phyloP scores from a whole-genome alignment of 148 eudicot species.

The Salicornia ramosissima region DNA sequence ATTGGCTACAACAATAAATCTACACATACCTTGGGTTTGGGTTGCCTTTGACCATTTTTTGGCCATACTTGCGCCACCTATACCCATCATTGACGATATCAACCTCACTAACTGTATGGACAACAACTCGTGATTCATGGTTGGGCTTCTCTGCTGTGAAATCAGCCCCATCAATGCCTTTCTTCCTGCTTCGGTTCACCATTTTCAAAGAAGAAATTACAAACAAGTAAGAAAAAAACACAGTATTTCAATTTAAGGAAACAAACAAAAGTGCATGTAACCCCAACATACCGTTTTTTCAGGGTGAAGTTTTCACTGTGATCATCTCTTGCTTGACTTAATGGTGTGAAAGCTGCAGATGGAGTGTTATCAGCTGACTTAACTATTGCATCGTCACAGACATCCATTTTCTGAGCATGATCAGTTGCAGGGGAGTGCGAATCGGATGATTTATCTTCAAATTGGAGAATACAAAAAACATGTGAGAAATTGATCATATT shows the following conservation, averaged over 20 bases:
- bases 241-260: neutral
- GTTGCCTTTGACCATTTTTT: slow-evolving; percentile 89
- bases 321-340: slow-evolving; percentile 36
- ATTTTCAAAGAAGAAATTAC: slow-evolving; percentile 3
- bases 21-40: slow-evolving; percentile 71
- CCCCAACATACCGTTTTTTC: slow-evolving; percentile 63
- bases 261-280: neutral
- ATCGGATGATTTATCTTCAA: slow-evolving; percentile 39
- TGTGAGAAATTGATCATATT: slow-evolving; percentile 2
- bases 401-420: slow-evolving; percentile 28
- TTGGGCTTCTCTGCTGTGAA: slow-evolving; percentile 34
- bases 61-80: slow-evolving; percentile 99
- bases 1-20: neutral
- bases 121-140: slow-evolving; percentile 54
- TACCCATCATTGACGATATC: slow-evolving; percentile 86
- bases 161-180: slow-evolving; percentile 34
- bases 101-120: slow-evolving; percentile 69
- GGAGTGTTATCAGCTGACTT: slow-evolving; percentile 20
- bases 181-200: slow-evolving; percentile 45
- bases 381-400: slow-evolving; percentile 29
- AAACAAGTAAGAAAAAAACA: neutral
- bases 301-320: slow-evolving; percentile 29
- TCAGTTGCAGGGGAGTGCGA: slow-evolving; percentile 30
- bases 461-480: slow-evolving; percentile 25
- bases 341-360: slow-evolving; percentile 23